These are phyloP conservation scores for Platanthera guangdongensis DNA, from an alignment of 106 monocot genomes.

Conservation along the genomic window DNA sequence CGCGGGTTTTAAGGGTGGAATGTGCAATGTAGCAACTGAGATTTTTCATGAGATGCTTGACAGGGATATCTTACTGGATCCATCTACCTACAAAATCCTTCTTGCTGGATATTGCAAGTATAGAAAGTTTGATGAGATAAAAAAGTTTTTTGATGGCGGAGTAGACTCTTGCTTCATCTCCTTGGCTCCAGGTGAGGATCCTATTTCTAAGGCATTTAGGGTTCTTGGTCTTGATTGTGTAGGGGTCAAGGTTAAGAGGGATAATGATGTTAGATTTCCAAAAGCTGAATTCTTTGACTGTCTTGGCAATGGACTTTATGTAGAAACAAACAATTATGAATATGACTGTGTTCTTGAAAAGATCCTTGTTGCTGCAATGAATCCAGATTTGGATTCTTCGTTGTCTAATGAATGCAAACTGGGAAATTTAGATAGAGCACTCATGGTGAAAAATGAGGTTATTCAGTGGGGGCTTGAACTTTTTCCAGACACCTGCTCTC, in stretches of 20 bases:
- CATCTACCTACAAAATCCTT: slow-evolving; percentile 61
- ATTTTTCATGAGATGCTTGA: slow-evolving; percentile 67
- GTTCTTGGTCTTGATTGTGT: slow-evolving; percentile 60
- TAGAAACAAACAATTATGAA: slow-evolving; percentile 57
- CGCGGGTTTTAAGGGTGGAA: slow-evolving; percentile 52
- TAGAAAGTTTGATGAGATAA: slow-evolving; percentile 63
- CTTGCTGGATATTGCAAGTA: slow-evolving; percentile 77
- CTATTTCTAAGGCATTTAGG: slow-evolving; percentile 52
- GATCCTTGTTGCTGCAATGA: slow-evolving; percentile 39
- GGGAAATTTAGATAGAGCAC: slow-evolving; percentile 33
- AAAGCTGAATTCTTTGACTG: slow-evolving; percentile 86
- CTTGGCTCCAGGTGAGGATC: slow-evolving; percentile 28
- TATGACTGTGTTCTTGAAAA: slow-evolving; percentile 37
- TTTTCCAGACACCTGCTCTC: slow-evolving; percentile 21
- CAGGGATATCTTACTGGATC: slow-evolving; percentile 23
- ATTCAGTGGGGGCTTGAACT: slow-evolving; percentile 38
- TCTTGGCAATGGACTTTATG: slow-evolving; percentile 86
- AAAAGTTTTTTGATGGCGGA: slow-evolving; percentile 38
- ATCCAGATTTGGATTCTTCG: slow-evolving; percentile 45
- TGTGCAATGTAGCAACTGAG: slow-evolving; percentile 40
- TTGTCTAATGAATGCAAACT: slow-evolving; percentile 32
- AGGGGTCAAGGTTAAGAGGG: slow-evolving; percentile 71
- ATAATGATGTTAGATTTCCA: slow-evolving; percentile 37
- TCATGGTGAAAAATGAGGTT: slow-evolving; percentile 37
- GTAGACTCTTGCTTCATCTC: slow-evolving; percentile 22